phyloP scores from a whole-genome alignment of 2,329 filamentous ascomycete species.

The Phaeosphaeriaceae sp. region DNA sequence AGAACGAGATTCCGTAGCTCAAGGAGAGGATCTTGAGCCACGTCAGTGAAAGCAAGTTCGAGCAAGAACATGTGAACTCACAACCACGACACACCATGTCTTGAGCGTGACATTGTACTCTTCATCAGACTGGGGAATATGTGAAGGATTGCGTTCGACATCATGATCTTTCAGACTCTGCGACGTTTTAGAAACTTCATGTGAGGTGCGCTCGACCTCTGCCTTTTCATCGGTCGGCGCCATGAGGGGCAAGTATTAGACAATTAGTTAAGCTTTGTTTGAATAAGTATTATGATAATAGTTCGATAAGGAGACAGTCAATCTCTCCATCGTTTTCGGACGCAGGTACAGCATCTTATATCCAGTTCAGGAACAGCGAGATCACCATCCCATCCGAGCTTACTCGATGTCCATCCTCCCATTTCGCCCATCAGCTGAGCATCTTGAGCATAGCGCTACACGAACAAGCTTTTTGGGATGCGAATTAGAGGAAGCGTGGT shows the following conservation, averaged over 20 bases:
- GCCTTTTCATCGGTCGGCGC: constrained; percentile 9
- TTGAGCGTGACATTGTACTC: constrained; percentile 52
- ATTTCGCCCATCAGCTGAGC: constrained; percentile 3
- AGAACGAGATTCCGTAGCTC: constrained; percentile 50
- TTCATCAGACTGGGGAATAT: constrained; percentile 41
- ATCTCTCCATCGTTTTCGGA: neutral
- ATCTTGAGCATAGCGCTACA: neutral
- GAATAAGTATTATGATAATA: neutral
- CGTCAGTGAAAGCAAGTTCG: neutral
- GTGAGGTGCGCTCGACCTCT: constrained; percentile 7
- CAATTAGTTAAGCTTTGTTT: neutral
- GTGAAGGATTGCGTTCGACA: constrained; percentile 11
- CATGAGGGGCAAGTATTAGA: neutral
- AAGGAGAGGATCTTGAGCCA: constrained; percentile 39
- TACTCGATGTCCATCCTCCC: neutral
- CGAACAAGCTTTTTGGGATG: neutral
- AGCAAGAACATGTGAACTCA: constrained; percentile 1
- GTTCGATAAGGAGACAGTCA: neutral
- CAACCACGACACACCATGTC: constrained; percentile 49
- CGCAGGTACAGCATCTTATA: constrained; percentile 6
- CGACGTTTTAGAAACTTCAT: constrained; percentile 14
- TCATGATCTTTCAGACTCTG: constrained; percentile 16
- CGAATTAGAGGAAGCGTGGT: neutral
- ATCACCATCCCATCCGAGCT: neutral
- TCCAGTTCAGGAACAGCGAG: neutral